Percentiles rank a stretch among this genome's conserved stretches.
Evolutionary conservation across 2,329 filamentous ascomycete species (phyloP).

Genomic region (Aspergillus quadrilineatus): DNA sequence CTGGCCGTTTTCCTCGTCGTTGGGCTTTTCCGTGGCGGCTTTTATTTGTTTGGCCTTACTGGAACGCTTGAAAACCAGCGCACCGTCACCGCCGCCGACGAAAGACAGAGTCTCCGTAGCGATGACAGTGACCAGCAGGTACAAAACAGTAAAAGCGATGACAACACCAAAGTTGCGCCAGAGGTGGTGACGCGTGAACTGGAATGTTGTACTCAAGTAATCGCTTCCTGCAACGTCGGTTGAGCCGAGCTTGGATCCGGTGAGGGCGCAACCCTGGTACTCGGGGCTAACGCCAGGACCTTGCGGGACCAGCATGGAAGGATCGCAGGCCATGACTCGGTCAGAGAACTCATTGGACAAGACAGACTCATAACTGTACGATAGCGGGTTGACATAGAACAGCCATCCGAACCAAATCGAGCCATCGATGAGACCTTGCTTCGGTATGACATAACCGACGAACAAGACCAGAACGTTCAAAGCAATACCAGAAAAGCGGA

Average conservation of each 20-base stretch:
- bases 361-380: constrained; percentile 67
- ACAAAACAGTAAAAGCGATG: constrained; percentile 35
- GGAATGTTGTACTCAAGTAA: constrained; percentile 69
- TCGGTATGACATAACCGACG: constrained; percentile 68
- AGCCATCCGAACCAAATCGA: constrained; percentile 69
- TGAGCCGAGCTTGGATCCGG: constrained; percentile 56
- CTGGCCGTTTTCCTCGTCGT: constrained; percentile 60
- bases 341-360: constrained; percentile 65
- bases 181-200: constrained; percentile 64
- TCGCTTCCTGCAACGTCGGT: constrained; percentile 52
- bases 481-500: constrained; percentile 61
- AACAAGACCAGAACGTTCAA: constrained; percentile 64
- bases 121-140: constrained; percentile 38
- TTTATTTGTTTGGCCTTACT: constrained; percentile 58
- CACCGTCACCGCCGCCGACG: constrained; percentile 59
- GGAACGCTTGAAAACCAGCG: constrained; percentile 70
- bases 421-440: constrained; percentile 56
- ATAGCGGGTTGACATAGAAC: constrained; percentile 54
- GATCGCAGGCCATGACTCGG: constrained; percentile 58
- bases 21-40: constrained; percentile 42
- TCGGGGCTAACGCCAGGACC: constrained; percentile 56
- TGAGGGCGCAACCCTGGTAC: constrained; percentile 63
- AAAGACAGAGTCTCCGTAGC: constrained; percentile 70
- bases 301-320: constrained; percentile 60
- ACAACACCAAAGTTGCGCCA: constrained; percentile 61